phyloP scores from a whole-genome alignment of 1,139 yeast genomes.

The Kodamaea fungicola region DNA sequence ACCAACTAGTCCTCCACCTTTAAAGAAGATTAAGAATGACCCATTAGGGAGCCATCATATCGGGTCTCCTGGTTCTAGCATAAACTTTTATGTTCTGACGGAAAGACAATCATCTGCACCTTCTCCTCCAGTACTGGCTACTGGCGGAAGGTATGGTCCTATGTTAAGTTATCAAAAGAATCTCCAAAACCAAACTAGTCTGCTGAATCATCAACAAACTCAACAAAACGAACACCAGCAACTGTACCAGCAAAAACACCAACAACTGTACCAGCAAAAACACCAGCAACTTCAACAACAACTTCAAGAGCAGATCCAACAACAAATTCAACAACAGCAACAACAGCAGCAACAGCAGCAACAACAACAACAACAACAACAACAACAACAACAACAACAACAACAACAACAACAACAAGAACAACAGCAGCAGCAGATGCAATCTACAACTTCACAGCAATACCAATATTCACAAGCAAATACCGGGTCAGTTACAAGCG shows the following conservation, averaged over 20 bases:
- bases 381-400: conserved; percentile 1
- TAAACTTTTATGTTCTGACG: conserved; percentile 9
- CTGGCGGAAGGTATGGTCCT: not conserved
- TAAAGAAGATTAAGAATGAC: conserved; percentile 9
- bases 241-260: conserved; percentile 1
- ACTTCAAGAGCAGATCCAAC: conserved; percentile 1
- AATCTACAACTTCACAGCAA: not conserved
- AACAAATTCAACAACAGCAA: not conserved
- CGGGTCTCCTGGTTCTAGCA: conserved; percentile 6
- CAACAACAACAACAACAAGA: conserved; percentile 1
- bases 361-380: conserved; percentile 5
- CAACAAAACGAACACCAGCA: conserved; percentile 5
- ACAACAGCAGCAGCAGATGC: not conserved
- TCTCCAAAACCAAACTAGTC: not conserved
- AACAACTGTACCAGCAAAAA: conserved; percentile 1
- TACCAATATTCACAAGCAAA: not conserved
- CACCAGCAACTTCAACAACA: conserved; percentile 2
- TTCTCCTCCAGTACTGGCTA: not conserved
- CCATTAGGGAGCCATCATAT: conserved; percentile 1
- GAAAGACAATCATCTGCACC: conserved; percentile 5
- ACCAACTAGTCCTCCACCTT: conserved; percentile 13
- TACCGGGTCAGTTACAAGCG: conserved; percentile 1
- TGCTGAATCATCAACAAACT: not conserved
- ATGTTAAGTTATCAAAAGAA: not conserved
- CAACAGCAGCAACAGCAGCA: conserved; percentile 1